These are phyloP conservation scores for Mycena polygramma DNA, from an alignment of 768 basidiomycete species.

Conservation along the genomic window DNA sequence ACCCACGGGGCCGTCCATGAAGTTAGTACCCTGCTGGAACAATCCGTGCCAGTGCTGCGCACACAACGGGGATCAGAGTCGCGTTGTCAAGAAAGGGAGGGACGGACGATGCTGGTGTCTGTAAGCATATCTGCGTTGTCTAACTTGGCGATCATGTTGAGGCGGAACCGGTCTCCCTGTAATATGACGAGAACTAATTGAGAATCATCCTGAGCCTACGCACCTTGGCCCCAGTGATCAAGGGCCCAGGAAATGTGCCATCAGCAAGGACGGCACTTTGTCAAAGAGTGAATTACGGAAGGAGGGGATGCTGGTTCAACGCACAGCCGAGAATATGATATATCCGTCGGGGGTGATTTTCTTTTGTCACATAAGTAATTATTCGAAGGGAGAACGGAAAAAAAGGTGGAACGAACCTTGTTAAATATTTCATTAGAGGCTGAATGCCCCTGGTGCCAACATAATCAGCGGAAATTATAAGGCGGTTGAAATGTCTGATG, in stretches of 20 bases:
- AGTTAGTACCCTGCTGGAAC: constrained; percentile 40
- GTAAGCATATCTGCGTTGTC: constrained; percentile 53
- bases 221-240: constrained; percentile 20
- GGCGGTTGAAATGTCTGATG: too few species aligned
- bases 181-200: too few species aligned
- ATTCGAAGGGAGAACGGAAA: too few species aligned
- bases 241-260: constrained; percentile 30
- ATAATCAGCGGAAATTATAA: too few species aligned
- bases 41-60: constrained; percentile 44
- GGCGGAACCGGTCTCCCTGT: constrained; percentile 39
- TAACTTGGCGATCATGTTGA: constrained; percentile 56
- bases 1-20: constrained; percentile 43
- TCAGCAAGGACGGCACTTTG: constrained; percentile 6
- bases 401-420: too few species aligned
- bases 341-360: constrained; percentile 11
- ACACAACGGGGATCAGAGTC: neutral
- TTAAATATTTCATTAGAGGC: neutral
- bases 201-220: too few species aligned
- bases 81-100: neutral
- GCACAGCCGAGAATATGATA: neutral
- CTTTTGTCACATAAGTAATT: too few species aligned
- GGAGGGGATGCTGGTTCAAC: neutral
- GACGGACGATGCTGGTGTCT: constrained; percentile 55
- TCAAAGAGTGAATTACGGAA: neutral
- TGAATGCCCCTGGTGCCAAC: neutral